These are phyloP conservation scores for Astrocystis sublimbata DNA, from an alignment of 495 filamentous ascomycete species.

Conservation along the genomic window DNA sequence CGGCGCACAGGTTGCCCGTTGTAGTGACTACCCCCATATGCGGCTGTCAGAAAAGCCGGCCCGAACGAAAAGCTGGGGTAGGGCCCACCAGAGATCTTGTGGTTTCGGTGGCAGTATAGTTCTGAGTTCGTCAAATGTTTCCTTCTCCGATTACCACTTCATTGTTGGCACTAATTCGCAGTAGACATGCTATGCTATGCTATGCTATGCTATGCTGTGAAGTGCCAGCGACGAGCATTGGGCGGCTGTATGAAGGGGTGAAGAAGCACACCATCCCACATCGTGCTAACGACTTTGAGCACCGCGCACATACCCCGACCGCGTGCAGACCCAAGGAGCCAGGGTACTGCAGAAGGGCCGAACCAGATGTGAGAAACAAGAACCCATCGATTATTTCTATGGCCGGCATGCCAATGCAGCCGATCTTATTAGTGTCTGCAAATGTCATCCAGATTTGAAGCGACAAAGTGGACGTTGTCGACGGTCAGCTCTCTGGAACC, in stretches of 20 bases:
- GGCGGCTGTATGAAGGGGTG: neutral
- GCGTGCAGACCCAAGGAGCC: neutral
- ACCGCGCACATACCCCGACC: neutral
- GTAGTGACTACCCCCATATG: neutral
- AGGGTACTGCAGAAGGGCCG: too few relatives aligned
- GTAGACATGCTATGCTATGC: neutral
- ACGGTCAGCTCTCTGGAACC: too few relatives aligned
- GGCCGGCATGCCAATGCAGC: too few relatives aligned
- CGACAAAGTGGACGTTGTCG: too few relatives aligned
- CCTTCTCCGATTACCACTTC: neutral
- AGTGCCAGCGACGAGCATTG: too few relatives aligned
- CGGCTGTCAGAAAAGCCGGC: neutral
- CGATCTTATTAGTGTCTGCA: too few relatives aligned
- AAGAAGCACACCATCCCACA: neutral
- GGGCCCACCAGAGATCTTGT: neutral
- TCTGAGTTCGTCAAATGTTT: neutral
- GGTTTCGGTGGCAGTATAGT: neutral
- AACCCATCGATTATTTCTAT: too few relatives aligned
- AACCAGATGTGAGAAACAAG: too few relatives aligned
- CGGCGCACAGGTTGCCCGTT: neutral
- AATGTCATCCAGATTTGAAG: too few relatives aligned
- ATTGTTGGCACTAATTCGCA: neutral
- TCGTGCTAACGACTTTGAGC: neutral
- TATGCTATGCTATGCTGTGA: too few relatives aligned
- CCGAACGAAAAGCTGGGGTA: slow-evolving; percentile 4